These are phyloP conservation scores for Phytopythium mirpurense DNA, from an alignment of 352 stramenopile genomes.

Conservation along the genomic window DNA sequence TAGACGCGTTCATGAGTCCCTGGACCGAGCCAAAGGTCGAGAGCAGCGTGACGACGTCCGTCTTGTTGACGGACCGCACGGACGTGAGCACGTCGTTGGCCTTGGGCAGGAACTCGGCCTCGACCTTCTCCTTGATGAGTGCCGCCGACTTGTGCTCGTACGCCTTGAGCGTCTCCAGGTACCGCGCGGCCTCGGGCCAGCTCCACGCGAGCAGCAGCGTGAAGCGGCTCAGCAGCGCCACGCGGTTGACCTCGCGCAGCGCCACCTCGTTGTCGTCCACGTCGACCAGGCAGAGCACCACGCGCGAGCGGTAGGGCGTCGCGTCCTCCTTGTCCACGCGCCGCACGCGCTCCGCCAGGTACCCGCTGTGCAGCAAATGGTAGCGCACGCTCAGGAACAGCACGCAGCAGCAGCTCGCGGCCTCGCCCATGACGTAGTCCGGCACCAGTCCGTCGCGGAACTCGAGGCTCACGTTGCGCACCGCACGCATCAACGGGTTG, in stretches of 20 bases:
- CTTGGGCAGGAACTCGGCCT: constrained; percentile 88
- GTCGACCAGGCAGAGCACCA: constrained; percentile 95
- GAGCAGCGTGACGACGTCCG: constrained; percentile 91
- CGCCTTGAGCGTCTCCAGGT: constrained; percentile 95
- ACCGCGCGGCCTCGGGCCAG: constrained; percentile 91
- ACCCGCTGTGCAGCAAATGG: constrained; percentile 84
- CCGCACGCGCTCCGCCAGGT: constrained; percentile 89
- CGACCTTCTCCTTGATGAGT: constrained; percentile 93
- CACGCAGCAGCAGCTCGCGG: constrained; percentile 67
- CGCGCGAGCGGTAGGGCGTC: constrained; percentile 74
- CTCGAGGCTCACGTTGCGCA: constrained; percentile 92
- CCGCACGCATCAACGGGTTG: constrained; percentile 90
- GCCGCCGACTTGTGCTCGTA: constrained; percentile 95
- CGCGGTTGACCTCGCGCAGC: constrained; percentile 91
- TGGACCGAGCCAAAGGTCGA: constrained; percentile 89
- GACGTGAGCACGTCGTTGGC: constrained; percentile 89
- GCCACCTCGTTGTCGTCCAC: constrained; percentile 92
- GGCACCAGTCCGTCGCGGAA: constrained; percentile 89
- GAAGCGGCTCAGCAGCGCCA: constrained; percentile 88
- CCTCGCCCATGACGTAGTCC: constrained; percentile 92
- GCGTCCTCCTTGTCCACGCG: constrained; percentile 81
- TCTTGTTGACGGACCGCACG: constrained; percentile 94
- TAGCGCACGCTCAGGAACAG: constrained; percentile 91
- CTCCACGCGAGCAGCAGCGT: constrained; percentile 94
- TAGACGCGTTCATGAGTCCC: constrained; percentile 85